Base-by-base conservation (phyloP, 2,329 filamentous ascomycete genomes). In the Hymenoscyphus albidus region DNA sequence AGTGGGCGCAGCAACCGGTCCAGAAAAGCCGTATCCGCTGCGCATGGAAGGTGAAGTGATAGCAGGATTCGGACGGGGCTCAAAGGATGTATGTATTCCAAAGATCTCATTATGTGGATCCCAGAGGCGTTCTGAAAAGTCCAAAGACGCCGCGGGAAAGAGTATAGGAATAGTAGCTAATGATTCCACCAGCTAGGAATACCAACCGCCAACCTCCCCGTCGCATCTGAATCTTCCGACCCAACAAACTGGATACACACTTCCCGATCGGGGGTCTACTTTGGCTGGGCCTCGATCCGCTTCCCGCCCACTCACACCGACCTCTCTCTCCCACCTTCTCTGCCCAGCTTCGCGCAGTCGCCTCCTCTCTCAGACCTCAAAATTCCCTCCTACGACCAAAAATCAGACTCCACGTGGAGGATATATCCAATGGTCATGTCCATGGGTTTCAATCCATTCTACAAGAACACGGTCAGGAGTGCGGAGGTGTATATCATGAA, bases 361-460 rank as follows among this genome's bases (percentile, higher is more conserved):
- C 44, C 32, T 32, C 40, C 48, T 16, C 32, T 71, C 63, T 75
- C 69, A 68, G 59, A 55, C 31, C 31, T 62, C 3, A 62, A 62
- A 10, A 72, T 74, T 65, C 69, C 74, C 31, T 63, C 70, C 55
- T 64, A 65, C 70, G 16, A 58, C 61, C 56, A 7, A 27, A 18
- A 54, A 12, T 27, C 48, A n/a, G 64, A 67, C 27, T 27, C 27
- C 2, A 27, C 27, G 54, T 78, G 72, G 72, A 73, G 75, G 56
- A 81, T 95, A 64, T 92, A 89, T 77, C 92, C 92, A 0, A 95
- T 96, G 84, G 93, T 96, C 70, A 91, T 97, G 88, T 92, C 88
- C 67, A 94, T 97, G 70, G 95, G 95, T 56, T 98, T 93, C 84
- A 99, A 98, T 78, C 95, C 95, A 0, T 98, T 93, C 79, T 99